A percentile compares a stretch with the other conserved stretches of the same genome.
Evolutionary conservation across 2,329 filamentous ascomycete species (phyloP).

Genomic region (Apiospora arundinis): DNA sequence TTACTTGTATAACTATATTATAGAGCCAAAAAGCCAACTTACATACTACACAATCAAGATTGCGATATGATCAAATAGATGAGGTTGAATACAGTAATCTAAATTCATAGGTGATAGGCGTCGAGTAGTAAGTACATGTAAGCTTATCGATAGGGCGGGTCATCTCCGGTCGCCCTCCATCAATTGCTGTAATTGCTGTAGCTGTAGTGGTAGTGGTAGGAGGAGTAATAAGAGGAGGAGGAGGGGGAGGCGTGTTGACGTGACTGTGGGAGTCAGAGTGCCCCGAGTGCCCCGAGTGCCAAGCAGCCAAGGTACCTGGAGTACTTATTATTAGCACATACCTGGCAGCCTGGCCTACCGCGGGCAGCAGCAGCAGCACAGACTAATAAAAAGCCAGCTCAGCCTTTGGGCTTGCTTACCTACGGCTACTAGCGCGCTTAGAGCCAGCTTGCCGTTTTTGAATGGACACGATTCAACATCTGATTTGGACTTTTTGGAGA

Average conservation of each 20-base stretch:
- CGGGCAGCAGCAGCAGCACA: too few species aligned
- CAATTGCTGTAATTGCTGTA: too few species aligned
- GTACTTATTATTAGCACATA: slow-evolving; percentile 11
- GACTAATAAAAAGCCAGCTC: not conserved
- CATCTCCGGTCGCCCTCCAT: slow-evolving; percentile 2
- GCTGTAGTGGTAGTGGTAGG: too few species aligned
- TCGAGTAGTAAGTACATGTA: not conserved
- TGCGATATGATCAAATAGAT: too few species aligned
- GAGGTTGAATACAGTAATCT: not conserved
- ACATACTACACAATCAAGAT: too few species aligned
- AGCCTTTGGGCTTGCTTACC: not conserved
- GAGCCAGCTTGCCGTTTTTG: slow-evolving; percentile 18
- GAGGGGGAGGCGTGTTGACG: too few species aligned
- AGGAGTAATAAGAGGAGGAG: too few species aligned
- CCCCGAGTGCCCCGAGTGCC: too few species aligned
- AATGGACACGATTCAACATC: slow-evolving; percentile 19
- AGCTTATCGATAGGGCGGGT: slow-evolving; percentile 13
- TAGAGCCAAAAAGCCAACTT: too few species aligned
- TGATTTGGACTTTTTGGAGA: slow-evolving; percentile 8
- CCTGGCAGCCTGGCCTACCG: too few species aligned
- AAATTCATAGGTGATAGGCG: not conserved
- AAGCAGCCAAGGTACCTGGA: slow-evolving; percentile 6
- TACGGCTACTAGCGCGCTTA: slow-evolving; percentile 7
- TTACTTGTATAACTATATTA: too few species aligned
- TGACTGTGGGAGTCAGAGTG: too few species aligned